Base-by-base conservation (phyloP, 805 yeast species). In the Starmera caribaea region DNA sequence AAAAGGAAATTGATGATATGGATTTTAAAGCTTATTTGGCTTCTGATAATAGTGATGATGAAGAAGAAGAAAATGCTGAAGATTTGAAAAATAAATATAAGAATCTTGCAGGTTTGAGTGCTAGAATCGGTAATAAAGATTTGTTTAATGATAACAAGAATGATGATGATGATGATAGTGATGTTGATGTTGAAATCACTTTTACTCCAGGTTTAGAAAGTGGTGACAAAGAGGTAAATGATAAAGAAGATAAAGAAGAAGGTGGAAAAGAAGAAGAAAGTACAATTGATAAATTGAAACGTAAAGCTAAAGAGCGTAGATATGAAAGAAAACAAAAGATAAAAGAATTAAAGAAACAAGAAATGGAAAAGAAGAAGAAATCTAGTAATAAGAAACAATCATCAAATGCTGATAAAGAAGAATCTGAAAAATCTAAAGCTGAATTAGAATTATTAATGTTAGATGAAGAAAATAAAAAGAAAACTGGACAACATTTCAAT, bases 21-120 rank as follows among this genome's bases (percentile, higher is more conserved):
- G 97, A 89, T 59, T 81, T 89, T 64, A 76, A 84, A 51, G 96
- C 97, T 1, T 92, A 89, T 54, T 65, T 89, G 43, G 97, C 96
- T 0, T 80, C 82, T 38, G 90, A 78, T 50, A 71, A 75, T 41
- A 84, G 81, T 38, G 76, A 66, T 30, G 76, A 68, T 15, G 76
- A 60, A 13, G 78, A 66, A 14, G 55, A 49, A 10, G 38, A 41
- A 21, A 21, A 21, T 21, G 24, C 7, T 15, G 58, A 55, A 33
- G 59, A 51, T 14, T 43, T 68, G 46, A 76, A 72, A 48, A 73
- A 69, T 43, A 84, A 80, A 53, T 81, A 85, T 55, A 75, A 74
- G 54, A 68, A 69, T 33, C 62, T 86, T 37, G 73, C 72, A 15
- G 76, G 74, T 14, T 61, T 50, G 14, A 58, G 66, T 29, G 46